Base-by-base conservation (phyloP, 805 yeast species). In the Candida tallmaniae region DNA sequence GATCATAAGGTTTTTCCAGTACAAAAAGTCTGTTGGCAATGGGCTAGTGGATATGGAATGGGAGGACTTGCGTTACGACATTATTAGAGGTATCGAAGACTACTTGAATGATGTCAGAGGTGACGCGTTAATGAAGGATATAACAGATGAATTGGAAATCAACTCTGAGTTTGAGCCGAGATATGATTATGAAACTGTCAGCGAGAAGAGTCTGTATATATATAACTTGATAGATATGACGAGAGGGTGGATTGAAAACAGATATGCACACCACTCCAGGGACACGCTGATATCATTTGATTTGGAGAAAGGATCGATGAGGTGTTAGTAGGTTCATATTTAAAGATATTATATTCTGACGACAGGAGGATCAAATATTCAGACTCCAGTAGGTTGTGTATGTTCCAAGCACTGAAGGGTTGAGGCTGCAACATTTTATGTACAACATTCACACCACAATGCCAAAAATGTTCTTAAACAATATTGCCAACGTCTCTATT, bases 11-110 rank as follows among this genome's bases (percentile, higher is more conserved):
- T 62, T 53, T 45, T 65, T 66, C 41, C 61, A 51, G 32, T 60
- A 60, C 40, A 65, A 60, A 29, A 60, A 60, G 39, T 48, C 60
- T 4, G 43, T 54, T 6, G 55, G 54, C 8, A 60, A 59, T 44
- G 65, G 66, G 12, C 45, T 64, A 12, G 19, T 64, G 16, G 66
- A 59, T 2, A 60, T 66, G 45, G 70, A 63, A 46, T 66, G 70
- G 70, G 70, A 66, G 35, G 66, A 60, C 34, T 56, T 65, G 23
- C 42, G 70, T 20, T 51, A 56, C 36, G 72, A 66, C 31, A 43
- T 65, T 23, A 37, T 53, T 8, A 48, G 52, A 34, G 68, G 69
- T 7, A 46, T 64, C 16, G 72, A 66, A 41, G 45, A 50, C n/a
- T 52, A 53, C 35, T 29, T 60, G 22, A 63, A 64, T 43, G 56